Percentiles rank a stretch among this genome's conserved stretches.
Evolutionary conservation across 2,329 filamentous ascomycete genomes (phyloP).

Genomic region (Juglanconis sp.): DNA sequence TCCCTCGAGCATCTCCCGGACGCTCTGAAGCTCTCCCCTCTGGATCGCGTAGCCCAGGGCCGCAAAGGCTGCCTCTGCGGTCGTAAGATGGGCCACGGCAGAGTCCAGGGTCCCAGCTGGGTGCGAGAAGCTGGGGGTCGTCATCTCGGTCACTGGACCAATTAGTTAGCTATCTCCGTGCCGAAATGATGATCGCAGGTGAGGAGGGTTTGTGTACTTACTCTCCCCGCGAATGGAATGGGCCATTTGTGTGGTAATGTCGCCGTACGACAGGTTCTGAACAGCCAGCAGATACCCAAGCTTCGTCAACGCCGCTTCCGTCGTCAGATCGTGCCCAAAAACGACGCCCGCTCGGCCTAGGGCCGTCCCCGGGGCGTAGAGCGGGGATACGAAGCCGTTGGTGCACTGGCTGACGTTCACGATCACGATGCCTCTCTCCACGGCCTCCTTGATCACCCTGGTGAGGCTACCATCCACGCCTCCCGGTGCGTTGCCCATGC

Average conservation of each 20-base stretch:
- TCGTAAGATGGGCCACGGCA: conserved; percentile 40
- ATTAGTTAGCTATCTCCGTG: neutral
- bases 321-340: conserved; percentile 84
- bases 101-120: conserved; percentile 54
- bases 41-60: conserved; percentile 78
- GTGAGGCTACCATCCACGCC: conserved; percentile 77
- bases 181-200: neutral
- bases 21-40: conserved; percentile 63
- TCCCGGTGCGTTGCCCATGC: conserved; percentile 82
- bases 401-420: conserved; percentile 91
- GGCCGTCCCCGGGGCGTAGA: conserved; percentile 75
- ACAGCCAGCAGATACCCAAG: conserved; percentile 78
- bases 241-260: conserved; percentile 70
- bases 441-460: conserved; percentile 71
- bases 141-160: conserved; percentile 65
- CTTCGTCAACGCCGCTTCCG: conserved; percentile 87
- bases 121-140: conserved; percentile 72
- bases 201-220: neutral
- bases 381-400: conserved; percentile 70
- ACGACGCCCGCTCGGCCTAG: conserved; percentile 82
- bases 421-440: conserved; percentile 76
- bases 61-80: conserved; percentile 63
- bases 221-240: conserved; percentile 72
- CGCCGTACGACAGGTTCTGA: conserved; percentile 59
- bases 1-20: conserved; percentile 64